phyloP scores from a whole-genome alignment of 208 protist genomes.

The Crithidia expoeki region DNA sequence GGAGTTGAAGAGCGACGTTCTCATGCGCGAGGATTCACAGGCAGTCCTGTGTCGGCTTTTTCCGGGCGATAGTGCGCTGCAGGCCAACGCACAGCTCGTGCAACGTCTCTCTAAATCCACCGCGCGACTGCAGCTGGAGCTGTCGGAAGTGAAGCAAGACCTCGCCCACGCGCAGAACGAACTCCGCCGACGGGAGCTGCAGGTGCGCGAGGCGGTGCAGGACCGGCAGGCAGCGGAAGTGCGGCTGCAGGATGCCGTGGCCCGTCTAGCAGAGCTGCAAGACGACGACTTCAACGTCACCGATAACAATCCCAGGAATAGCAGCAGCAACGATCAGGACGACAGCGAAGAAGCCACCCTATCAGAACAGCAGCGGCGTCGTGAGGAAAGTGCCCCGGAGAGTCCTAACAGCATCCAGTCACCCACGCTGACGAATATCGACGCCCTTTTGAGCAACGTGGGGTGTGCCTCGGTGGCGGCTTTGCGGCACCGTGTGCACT shows the following conservation, averaged over 20 bases:
- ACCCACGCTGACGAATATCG: slow-evolving; percentile 3
- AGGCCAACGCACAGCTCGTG: slow-evolving; percentile 36
- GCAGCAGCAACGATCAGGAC: neutral
- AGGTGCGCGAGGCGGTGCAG: slow-evolving; percentile 43
- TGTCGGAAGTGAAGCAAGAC: slow-evolving; percentile 29
- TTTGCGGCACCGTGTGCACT: slow-evolving; percentile 34
- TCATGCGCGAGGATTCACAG: slow-evolving; percentile 52
- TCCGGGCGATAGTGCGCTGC: slow-evolving; percentile 55
- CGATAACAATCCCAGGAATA: neutral
- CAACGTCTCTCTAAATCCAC: slow-evolving; percentile 12
- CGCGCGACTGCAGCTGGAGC: slow-evolving; percentile 24
- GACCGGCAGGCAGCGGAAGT: slow-evolving; percentile 58
- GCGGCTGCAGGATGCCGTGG: slow-evolving; percentile 37
- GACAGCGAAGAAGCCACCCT: neutral
- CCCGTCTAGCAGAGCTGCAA: slow-evolving; percentile 23
- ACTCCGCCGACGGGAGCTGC: slow-evolving; percentile 18
- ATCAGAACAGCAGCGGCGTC: neutral
- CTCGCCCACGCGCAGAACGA: slow-evolving; percentile 29
- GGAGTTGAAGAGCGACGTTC: slow-evolving; percentile 35
- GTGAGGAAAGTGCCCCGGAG: neutral
- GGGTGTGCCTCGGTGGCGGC: slow-evolving; percentile 15
- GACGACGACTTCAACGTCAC: neutral
- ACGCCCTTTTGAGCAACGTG: slow-evolving; percentile 24
- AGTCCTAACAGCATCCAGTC: neutral
- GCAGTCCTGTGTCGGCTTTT: slow-evolving; percentile 58